These are phyloP conservation scores for Citrus maxima DNA, from an alignment of 345 rosid genomes.

Conservation along the genomic window DNA sequence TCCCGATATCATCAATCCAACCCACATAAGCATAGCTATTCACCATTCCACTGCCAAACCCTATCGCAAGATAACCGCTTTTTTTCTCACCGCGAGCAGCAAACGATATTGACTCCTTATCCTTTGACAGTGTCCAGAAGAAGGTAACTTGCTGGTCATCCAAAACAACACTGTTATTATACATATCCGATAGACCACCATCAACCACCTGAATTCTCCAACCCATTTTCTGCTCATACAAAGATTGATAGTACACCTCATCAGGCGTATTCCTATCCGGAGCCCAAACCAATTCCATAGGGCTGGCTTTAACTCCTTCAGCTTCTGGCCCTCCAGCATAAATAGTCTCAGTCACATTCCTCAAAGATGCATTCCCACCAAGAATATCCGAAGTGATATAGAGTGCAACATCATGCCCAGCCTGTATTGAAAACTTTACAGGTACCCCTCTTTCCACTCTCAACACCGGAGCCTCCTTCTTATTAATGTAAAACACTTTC, in stretches of 20 bases:
- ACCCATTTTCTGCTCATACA: constrained; percentile 86
- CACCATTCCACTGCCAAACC: constrained; percentile 77
- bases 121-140: constrained; percentile 76
- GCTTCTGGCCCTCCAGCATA: constrained; percentile 92
- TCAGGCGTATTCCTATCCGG: constrained; percentile 94
- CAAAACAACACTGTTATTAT: constrained; percentile 78
- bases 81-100: constrained; percentile 95
- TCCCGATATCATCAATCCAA: constrained; percentile 73
- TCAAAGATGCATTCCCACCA: constrained; percentile 87
- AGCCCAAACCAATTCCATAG: constrained; percentile 73
- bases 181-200: constrained; percentile 95
- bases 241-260: constrained; percentile 81
- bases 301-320: constrained; percentile 78
- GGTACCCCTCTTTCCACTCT: constrained; percentile 80
- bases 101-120: constrained; percentile 65
- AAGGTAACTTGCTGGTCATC: constrained; percentile 96
- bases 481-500: constrained; percentile 63
- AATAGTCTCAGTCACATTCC: constrained; percentile 70
- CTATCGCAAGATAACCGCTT: constrained; percentile 89
- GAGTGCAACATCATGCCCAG: constrained; percentile 72
- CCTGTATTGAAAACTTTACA: constrained; percentile 58
- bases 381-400: constrained; percentile 82
- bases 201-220: constrained; percentile 97
- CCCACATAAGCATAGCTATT: constrained; percentile 89
- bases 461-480: constrained; percentile 69